These are phyloP conservation scores for Phytophthora hybrid DNA, from an alignment of 352 stramenopile species.

Conservation along the genomic window DNA sequence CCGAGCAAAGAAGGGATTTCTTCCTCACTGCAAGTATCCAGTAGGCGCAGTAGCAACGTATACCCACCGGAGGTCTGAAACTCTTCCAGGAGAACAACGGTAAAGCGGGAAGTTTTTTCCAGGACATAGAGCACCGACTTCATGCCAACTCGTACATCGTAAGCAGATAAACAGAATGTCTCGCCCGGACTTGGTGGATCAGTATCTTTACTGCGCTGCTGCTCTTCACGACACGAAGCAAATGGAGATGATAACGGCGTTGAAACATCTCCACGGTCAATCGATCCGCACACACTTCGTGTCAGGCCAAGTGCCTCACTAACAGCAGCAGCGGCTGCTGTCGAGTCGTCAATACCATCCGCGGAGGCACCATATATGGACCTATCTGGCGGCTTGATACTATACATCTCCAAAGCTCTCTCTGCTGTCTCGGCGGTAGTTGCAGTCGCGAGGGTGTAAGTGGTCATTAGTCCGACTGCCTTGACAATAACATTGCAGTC, in stretches of 20 bases:
- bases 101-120: slow-evolving; percentile 72
- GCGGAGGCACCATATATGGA: slow-evolving; percentile 3
- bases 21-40: slow-evolving; percentile 52
- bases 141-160: slow-evolving; percentile 61
- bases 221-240: neutral
- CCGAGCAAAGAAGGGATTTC: slow-evolving; percentile 59
- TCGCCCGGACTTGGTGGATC: slow-evolving; percentile 12
- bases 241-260: neutral
- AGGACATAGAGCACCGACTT: slow-evolving; percentile 64
- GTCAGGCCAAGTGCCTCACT: slow-evolving; percentile 72
- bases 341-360: slow-evolving; percentile 24
- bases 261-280: slow-evolving; percentile 1
- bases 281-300: slow-evolving; percentile 1
- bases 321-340: slow-evolving; percentile 55
- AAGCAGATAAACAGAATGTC: slow-evolving; percentile 48
- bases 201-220: neutral
- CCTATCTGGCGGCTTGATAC: neutral
- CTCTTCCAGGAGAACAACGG: slow-evolving; percentile 68
- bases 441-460: slow-evolving; percentile 42
- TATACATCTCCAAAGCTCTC: slow-evolving; percentile 38
- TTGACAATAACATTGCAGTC: slow-evolving; percentile 64
- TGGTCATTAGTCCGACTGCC: slow-evolving; percentile 55
- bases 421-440: slow-evolving; percentile 46
- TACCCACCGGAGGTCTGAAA: slow-evolving; percentile 78
- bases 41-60: slow-evolving; percentile 49